Evolutionary conservation across 1,284 basidiomycete genomes (phyloP), one percentile per base, ranked within the genome.

Genomic region (Ustilago trichophora): DNA sequence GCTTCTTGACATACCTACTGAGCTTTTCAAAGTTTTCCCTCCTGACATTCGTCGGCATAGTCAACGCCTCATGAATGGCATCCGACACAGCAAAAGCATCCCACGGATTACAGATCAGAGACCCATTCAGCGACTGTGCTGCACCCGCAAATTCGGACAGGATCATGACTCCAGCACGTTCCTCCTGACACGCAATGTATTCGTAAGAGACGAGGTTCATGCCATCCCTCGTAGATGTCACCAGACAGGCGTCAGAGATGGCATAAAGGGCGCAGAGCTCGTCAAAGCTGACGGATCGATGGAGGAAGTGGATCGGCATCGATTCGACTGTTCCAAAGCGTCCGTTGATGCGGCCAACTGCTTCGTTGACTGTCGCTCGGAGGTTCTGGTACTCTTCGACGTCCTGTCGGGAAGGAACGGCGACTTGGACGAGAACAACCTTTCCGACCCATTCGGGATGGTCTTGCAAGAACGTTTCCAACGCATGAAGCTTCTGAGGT

Each of bases 191-290:
- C 0, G 95, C 93, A 76, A 98, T 91, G 83, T 98, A 98, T 82
- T 98, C 96, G 84, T 98, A 98, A 10, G 94, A 96, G n/a, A 98
- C 94, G 79, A 99, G 85, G 83, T 99, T 99, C 96, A 99, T 99
- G 36, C 95, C 95, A 78, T 98, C 95, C 38, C 95, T 85, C 9
- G 96, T 98, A 78, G 89, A 91, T 13, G 92, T 93, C 52, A 99
- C 92, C 38, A 99, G 85, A 81, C 95, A 98, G 16, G 94, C 96
- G 78, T 98, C 96, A 80, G 91, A 92, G 77, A 97, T 87, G 5
- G 95, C 93, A 78, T 98, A 98, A 58, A 98, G 86, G 19, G 95
- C 96, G 62, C 93, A 96, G 5, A 98, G 87, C 82, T 98, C 95
- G 80, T 97, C 92, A 77, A 98, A 96, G 3, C 88, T 85, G 64